Evolutionary conservation across 2,329 filamentous ascomycete genomes (phyloP), one percentile per base, ranked within the genome.

Genomic region (Aspergillus ochraceoroseus): DNA sequence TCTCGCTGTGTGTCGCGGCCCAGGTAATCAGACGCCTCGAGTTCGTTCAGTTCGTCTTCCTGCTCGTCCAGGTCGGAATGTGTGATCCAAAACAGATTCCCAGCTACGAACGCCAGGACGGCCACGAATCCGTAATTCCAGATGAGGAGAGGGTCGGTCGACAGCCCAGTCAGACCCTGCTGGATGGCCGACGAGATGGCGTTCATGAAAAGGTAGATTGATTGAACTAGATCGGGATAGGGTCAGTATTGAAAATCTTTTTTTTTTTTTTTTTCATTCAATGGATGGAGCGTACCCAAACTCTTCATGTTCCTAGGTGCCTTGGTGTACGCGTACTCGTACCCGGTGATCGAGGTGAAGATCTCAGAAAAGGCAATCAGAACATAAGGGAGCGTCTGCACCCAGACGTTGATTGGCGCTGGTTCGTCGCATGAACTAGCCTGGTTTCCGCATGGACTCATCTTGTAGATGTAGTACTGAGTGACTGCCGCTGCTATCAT

Each of bases 241-340:
- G n/a, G 29, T 31, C 17, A 38, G 26, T 11, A 9, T 29, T 70
- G 77, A 71, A 26, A 77, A 22, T 22, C 20, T 22, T 22, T 9
- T 22, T 22, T 9, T 22, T 22, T 9, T 82, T 22, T 22, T 9
- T 22, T 22, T 9, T 22, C 9, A 5, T 82, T 66, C 79, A 36
- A 84, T 70, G 63, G 77, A 79, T 56, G 84, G 68, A 23, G 74
- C 74, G 59, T 65, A 72, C 30, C 82, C 23, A 87, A 71, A 6
- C 79, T 83, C 55, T 82, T 81, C 84, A 88, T 88, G 68, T 86
- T 87, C 60, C 76, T 79, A 22, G 84, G 84, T 0, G 83, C 82
- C 65, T 86, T 85, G 55, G 80, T 81, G 67, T 80, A 87, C 20
- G 84, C 84, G 52, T 85, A 86, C 61, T 87, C 83, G 53, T 83